Conservation (phyloP, 1,284 basidiomycete species). For the Schizophyllum commune region DNA sequence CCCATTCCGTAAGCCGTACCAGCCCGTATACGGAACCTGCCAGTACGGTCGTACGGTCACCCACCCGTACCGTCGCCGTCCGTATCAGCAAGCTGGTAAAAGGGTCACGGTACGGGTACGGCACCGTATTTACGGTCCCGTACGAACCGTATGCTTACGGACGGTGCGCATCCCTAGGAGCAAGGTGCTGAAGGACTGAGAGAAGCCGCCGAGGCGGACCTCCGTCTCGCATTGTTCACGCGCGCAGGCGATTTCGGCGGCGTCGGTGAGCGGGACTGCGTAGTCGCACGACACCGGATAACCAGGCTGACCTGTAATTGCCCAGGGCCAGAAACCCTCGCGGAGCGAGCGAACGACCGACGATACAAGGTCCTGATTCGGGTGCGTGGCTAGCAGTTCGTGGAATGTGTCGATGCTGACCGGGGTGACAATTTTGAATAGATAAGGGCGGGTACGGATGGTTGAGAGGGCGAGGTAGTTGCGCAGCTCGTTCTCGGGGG, state of each 20-base stretch:
- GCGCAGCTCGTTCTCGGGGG: constrained; percentile 9
- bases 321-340: constrained; percentile 36
- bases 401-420: constrained; percentile 25
- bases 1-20: too few species aligned
- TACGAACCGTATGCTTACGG: too few species aligned
- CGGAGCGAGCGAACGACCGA: constrained; percentile 24
- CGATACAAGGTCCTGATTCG: constrained; percentile 25
- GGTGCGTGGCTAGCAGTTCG: constrained; percentile 22
- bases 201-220: constrained; percentile 24
- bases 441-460: constrained; percentile 15
- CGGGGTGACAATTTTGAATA: constrained; percentile 28
- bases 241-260: constrained; percentile 18
- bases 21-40: too few species aligned
- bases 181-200: constrained; percentile 28
- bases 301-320: constrained; percentile 13
- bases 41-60: too few species aligned
- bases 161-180: constrained; percentile 32
- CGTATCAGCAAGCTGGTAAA: too few species aligned
- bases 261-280: not conserved
- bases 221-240: constrained; percentile 26
- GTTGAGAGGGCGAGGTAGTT: constrained; percentile 15
- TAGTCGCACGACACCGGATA: constrained; percentile 12
- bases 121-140: too few species aligned
- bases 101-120: too few species aligned
- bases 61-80: too few species aligned